Evolutionary conservation across 2,329 filamentous ascomycete species (phyloP).

Genomic region (Aspergillus fructus): DNA sequence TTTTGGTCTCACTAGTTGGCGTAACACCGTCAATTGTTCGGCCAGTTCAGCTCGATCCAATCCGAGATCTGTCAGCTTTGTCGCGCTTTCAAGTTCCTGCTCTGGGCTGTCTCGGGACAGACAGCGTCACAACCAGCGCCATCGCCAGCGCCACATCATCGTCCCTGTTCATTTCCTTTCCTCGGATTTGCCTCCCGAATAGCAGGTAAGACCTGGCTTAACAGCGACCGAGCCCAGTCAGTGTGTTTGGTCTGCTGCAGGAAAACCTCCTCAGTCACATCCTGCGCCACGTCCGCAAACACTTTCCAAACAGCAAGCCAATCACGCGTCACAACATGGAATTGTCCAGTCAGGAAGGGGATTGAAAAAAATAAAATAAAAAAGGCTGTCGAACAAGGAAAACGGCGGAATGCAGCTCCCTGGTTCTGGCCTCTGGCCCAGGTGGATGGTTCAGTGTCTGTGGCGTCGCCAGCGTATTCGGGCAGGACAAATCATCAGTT

Average conservation of each 20-base stretch:
- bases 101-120: background rate
- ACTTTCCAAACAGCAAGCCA: background rate
- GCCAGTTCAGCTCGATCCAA: background rate
- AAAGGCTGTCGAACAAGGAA: background rate
- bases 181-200: background rate
- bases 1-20: background rate
- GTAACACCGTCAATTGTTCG: slow-evolving; percentile 1
- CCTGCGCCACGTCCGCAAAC: slow-evolving; percentile 2
- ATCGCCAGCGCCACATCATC: background rate
- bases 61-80: background rate
- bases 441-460: slow-evolving; percentile 16
- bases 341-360: background rate
- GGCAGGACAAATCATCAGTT: slow-evolving; percentile 10
- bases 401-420: slow-evolving; percentile 1
- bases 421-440: slow-evolving; percentile 13
- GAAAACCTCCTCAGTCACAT: slow-evolving; percentile 8
- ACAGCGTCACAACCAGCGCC: background rate
- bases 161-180: background rate
- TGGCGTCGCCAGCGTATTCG: slow-evolving; percentile 10
- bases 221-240: background rate
- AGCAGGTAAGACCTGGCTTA: background rate
- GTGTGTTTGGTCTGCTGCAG: no score
- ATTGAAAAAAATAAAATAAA: background rate
- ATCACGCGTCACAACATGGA: background rate
- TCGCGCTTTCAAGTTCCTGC: background rate